Evolutionary conservation across 192 early-diverging fungal species (phyloP), one percentile per base, ranked within the genome.

Genomic region (Mortierella hygrophila): DNA sequence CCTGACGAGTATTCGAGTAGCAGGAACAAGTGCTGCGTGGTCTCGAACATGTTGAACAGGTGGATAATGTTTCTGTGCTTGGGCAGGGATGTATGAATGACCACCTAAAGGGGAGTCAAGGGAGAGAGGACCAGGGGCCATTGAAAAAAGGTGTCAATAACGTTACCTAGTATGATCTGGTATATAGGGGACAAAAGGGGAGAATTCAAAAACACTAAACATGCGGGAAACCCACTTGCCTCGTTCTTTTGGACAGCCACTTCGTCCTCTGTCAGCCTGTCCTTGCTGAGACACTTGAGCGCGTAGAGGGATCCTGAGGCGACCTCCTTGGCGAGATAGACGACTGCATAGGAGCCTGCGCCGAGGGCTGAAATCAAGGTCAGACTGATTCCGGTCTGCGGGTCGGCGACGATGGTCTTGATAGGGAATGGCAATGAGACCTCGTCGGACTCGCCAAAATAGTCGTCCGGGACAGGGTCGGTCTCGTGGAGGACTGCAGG

Each of bases 221-320:
- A 41, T 41, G 70, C 38, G 3, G 32, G 60, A 65, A 32, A 32
- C 32, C 13, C 60, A 65, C 73, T 81, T 73, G 93, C 92, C 92
- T 95, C 94, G 38, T 92, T 92, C 70, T 89, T 91, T 88, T 94
- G 94, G 81, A 95, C 82, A 16, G 88, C 90, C 42, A 94, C 90
- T 82, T 95, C 92, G 46, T 94, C 92, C 29, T 90, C 74, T 7
- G 92, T 87, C 35, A 95, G 88, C 32, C 89, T 92, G 49, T 91
- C 82, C 83, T 95, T 95, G 75, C 91, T 91, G 55, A 95, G 90
- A 83, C 94, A 95, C 79, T 96, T 96, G 72, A 96, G 90, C 11
- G 95, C 95, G 74, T 93, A 94, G 75, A 91, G 87, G 42, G 82
- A 88, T 1, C 90, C 89, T 52, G 92, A 91, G 42, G 89, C 87